Percentiles rank a stretch among this genome's conserved stretches.
phyloP scores from a whole-genome alignment of 2,329 filamentous ascomycete genomes.

The Pyricularia sp. region DNA sequence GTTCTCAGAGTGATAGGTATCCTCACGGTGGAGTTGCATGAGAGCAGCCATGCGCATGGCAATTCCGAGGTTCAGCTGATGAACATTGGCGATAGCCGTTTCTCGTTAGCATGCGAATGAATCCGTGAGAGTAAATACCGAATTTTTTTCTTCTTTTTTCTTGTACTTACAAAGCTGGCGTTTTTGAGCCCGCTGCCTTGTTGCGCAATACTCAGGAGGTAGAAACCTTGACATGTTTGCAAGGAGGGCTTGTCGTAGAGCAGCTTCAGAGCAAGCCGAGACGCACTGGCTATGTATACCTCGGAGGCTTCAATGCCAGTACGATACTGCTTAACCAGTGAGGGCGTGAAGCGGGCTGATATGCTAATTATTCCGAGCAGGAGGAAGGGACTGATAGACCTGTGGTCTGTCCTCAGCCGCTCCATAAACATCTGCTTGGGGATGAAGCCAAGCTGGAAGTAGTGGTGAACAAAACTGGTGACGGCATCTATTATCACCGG shows the following conservation, averaged over 20 bases:
- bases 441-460: constrained; percentile 52
- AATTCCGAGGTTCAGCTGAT: constrained; percentile 45
- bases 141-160: too few species aligned
- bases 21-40: constrained; percentile 45
- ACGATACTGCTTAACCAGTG: constrained; percentile 37
- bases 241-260: constrained; percentile 43
- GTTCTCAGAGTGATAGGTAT: constrained; percentile 36
- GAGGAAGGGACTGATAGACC: constrained; percentile 43
- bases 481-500: constrained; percentile 41
- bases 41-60: constrained; percentile 45
- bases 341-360: constrained; percentile 43
- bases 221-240: constrained; percentile 49
- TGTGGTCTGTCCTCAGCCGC: constrained; percentile 34
- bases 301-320: constrained; percentile 39
- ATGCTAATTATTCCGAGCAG: constrained; percentile 46
- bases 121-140: too few species aligned
- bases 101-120: background rate
- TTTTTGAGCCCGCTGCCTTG: constrained; percentile 45
- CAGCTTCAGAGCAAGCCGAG: constrained; percentile 35
- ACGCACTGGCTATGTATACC: constrained; percentile 42
- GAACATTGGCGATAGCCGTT: constrained; percentile 1
- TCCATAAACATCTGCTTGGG: constrained; percentile 41
- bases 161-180: constrained; percentile 41
- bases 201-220: constrained; percentile 48
- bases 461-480: constrained; percentile 42